Evolutionary conservation across 169 alveolate species (phyloP), one percentile per base, ranked within the genome.

Genomic region (Eimeria brunetti): DNA sequence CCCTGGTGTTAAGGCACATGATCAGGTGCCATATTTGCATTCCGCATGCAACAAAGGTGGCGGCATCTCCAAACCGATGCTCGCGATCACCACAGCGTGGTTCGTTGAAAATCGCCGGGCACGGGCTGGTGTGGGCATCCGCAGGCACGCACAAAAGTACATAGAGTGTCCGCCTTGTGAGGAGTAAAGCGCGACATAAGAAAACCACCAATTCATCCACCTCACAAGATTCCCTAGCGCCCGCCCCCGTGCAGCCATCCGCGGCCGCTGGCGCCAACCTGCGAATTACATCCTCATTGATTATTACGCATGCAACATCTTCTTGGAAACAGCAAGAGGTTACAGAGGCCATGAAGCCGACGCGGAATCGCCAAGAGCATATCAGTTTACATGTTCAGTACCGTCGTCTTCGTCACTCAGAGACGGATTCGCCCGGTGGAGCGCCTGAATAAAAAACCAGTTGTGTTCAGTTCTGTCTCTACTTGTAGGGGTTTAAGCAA

Each of bases 261-360:
- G 36, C 11, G 22, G 67, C 93, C n/a, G 83, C 44, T 38, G 51
- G 46, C n/a, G 53, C 64, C 49, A 62, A n/a, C 46, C 78, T 60
- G 67, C 33, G 81, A 33, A 60, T 60, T 64, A 41, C 64, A 67
- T n/a, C 64, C 69, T 64, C 93, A 60, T 46, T 46, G 58, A 86
- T 64, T 36, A 86, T 86, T 56, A 44, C 62, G 67, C 93, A 86
- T 30, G 93, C 81, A n/a, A 69, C 93, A 86, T 86, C 93, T 27
- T 86, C 93, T 64, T 62, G 83, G 71, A 86, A 86, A 49, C 93
- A 86, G 51, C 67, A 22, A n/a, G 69, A 33, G 12, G 44, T 24
- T 62, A 64, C 80, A n/a, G 84, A 30, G 51, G 33, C 64, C 93
- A 86, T 86, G 83, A 86, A 86, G 83, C 27, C 83, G 62, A n/a